Evolutionary conservation across 2,329 filamentous ascomycete genomes (phyloP), one percentile per base, ranked within the genome.

Genomic region (Cladosporium phlei): DNA sequence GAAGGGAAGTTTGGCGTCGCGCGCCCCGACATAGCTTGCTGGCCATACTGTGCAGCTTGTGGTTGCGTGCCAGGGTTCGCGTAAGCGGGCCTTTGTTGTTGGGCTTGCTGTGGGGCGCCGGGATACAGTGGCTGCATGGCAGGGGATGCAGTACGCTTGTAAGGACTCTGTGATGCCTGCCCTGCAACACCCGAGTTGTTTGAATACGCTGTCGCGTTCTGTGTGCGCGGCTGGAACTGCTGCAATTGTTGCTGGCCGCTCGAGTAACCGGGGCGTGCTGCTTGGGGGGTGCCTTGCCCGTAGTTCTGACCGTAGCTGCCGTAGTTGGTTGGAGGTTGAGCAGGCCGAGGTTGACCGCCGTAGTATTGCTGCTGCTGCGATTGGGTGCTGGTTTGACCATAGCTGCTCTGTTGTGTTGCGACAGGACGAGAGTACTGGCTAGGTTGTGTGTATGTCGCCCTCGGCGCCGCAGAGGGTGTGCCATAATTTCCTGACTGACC

Each of bases 1-100:
- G 56, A 57, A 27, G 59, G 54, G 34, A 55, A 58, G 30, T 49
- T 52, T 52, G 60, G 60, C 8, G 60, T 63, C 4, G 47, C 58
- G 38, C 60, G 47, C 3, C 59, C 59, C 25, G 58, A 60, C 2
- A 52, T 54, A 8, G 60, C 47, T 32, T 60, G 57, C 38, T 53
- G 53, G 39, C 47, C 44, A 44, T 42, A 50, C 20, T 50, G 49
- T 8, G 45, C 47, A 38, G 55, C 48, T 49, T 44, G 42, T 21
- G 32, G 32, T 8, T 45, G 42, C 16, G 21, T 24, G n/a, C 21
- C 12, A 8, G 42, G 6, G 32, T 22, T 29, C 12, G 42, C 32
- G 27, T 54, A 56, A 10, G 53, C 21, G 10, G 49, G 45, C 11
- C 46, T 38, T 9, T 30, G 34, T 24, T 40, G 40, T 27, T 22